These are phyloP conservation scores for Oryza meyeriana DNA, from an alignment of 176 grass and related monocot genomes.

Conservation along the genomic window DNA sequence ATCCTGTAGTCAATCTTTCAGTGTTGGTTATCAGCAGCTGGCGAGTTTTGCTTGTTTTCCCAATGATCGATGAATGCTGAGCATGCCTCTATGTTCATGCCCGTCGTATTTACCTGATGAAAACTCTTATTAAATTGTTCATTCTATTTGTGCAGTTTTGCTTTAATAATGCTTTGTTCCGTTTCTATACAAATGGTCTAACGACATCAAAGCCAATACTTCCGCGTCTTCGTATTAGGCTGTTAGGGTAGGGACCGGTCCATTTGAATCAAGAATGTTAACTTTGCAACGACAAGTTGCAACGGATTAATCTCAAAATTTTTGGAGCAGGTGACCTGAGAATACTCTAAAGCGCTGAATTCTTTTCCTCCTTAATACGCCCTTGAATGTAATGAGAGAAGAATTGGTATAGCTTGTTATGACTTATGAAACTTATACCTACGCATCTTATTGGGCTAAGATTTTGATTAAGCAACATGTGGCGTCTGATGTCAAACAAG, in stretches of 20 bases:
- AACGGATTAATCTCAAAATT: background rate
- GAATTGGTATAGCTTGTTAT: too few relatives aligned
- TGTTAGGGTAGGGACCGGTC: too few relatives aligned
- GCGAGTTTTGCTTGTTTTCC: conserved; percentile 49
- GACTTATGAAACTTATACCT: too few relatives aligned
- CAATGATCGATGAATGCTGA: conserved; percentile 51
- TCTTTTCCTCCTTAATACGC: too few relatives aligned
- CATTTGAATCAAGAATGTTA: background rate
- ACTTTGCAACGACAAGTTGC: background rate
- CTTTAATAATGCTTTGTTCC: background rate
- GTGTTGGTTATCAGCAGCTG: conserved; percentile 29
- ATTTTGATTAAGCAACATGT: too few relatives aligned
- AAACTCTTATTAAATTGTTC: conserved; percentile 37
- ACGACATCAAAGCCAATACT: background rate
- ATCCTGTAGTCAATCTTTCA: conserved; percentile 46
- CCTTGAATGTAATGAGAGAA: too few relatives aligned
- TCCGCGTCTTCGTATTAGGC: background rate
- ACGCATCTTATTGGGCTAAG: too few relatives aligned
- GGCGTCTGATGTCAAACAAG: too few relatives aligned
- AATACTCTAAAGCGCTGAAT: too few relatives aligned
- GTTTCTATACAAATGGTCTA: background rate
- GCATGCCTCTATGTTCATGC: conserved; percentile 60
- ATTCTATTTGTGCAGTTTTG: conserved; percentile 45
- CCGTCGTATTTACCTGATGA: conserved; percentile 35
- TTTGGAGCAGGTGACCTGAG: background rate